Evolutionary conservation across 306 rosid genomes (phyloP).

Genomic region (Datisca glomerata): DNA sequence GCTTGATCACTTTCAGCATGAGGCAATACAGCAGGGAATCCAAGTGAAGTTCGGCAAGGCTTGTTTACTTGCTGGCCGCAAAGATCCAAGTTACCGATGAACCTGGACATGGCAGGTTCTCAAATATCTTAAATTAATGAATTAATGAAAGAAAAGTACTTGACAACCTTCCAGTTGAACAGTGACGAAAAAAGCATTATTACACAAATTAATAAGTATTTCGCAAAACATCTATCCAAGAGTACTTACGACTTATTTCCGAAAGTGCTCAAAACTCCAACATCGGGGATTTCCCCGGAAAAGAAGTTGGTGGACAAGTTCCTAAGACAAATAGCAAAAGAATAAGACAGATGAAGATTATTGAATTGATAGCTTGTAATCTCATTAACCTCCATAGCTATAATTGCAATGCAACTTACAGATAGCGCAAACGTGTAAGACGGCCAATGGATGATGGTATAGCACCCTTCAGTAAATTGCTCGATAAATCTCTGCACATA

Average conservation of each 20-base stretch:
- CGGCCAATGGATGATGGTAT: slow-evolving; percentile 92
- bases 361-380: no score
- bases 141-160: not conserved
- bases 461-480: slow-evolving; percentile 81
- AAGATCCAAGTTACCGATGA: slow-evolving; percentile 72
- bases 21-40: slow-evolving; percentile 90
- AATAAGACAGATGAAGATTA: not conserved
- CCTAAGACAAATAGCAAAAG: slow-evolving; percentile 35
- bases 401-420: slow-evolving; percentile 44
- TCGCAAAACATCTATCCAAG: no score
- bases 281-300: slow-evolving; percentile 87
- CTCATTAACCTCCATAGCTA: not conserved
- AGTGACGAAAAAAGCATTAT: no score
- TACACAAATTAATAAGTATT: not conserved
- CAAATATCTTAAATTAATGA: no score
- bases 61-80: slow-evolving; percentile 86
- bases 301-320: slow-evolving; percentile 88
- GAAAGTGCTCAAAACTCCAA: slow-evolving; percentile 83
- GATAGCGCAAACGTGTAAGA: slow-evolving; percentile 40
- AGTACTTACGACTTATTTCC: slow-evolving; percentile 59
- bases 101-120: no score
- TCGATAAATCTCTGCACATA: slow-evolving; percentile 62
- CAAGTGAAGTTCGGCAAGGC: slow-evolving; percentile 81
- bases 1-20: slow-evolving; percentile 84
- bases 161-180: not conserved